Evolutionary conservation across 2,329 filamentous ascomycete species (phyloP).

Genomic region (Hirsutella rhossiliensis): DNA sequence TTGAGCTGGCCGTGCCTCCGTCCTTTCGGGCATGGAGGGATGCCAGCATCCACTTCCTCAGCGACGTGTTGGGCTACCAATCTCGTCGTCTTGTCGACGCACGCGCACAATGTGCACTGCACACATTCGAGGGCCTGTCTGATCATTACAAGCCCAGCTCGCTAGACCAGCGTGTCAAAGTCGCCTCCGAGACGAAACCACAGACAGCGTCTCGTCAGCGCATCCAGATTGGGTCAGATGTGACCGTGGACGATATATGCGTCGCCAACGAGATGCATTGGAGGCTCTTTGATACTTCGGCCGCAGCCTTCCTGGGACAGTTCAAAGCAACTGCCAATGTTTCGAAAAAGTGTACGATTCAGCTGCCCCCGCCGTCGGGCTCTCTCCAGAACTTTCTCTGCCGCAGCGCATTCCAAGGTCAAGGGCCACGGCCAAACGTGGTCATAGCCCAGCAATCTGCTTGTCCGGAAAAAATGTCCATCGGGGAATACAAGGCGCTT

Average conservation of each 20-base stretch:
- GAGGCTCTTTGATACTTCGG: background rate
- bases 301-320: background rate
- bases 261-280: background rate
- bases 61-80: slow-evolving; percentile 17
- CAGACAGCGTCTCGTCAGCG: background rate
- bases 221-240: background rate
- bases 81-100: background rate
- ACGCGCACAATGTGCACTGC: background rate
- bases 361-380: background rate
- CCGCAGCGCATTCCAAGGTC: no score
- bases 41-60: slow-evolving; percentile 25
- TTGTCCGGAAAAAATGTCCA: slow-evolving; percentile 33
- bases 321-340: background rate
- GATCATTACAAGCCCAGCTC: no score
- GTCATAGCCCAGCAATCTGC: slow-evolving; percentile 34
- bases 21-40: slow-evolving; percentile 35
- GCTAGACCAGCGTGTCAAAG: background rate
- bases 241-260: background rate
- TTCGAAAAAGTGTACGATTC: background rate
- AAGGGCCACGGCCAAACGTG: slow-evolving; percentile 30
- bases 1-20: slow-evolving; percentile 34
- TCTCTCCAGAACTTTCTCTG: background rate
- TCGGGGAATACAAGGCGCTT: slow-evolving; percentile 44
- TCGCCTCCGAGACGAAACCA: background rate
- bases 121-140: background rate